Percentiles rank a stretch among this genome's conserved stretches.
phyloP scores from a whole-genome alignment of 176 grass and related monocot genomes.

The Paspalum notatum region DNA sequence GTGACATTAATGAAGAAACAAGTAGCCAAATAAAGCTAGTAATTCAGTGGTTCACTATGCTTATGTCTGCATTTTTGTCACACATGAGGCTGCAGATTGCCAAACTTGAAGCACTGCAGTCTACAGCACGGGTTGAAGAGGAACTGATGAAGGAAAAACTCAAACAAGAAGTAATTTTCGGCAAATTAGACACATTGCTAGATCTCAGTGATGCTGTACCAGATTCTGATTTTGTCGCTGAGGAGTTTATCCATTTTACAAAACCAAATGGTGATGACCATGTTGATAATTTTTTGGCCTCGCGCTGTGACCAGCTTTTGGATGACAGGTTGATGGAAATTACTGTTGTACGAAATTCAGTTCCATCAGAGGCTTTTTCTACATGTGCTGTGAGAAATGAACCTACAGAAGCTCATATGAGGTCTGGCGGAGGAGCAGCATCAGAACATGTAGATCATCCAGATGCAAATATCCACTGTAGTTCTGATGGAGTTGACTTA shows the following conservation, averaged over 20 bases:
- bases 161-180: slow-evolving; percentile 52
- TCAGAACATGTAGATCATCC: slow-evolving; percentile 36
- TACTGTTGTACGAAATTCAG: slow-evolving; percentile 10
- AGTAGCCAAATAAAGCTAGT: slow-evolving; percentile 50
- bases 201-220: slow-evolving; percentile 50
- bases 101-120: slow-evolving; percentile 62
- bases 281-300: slow-evolving; percentile 6
- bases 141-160: slow-evolving; percentile 56
- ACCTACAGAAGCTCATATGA: slow-evolving; percentile 13
- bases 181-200: slow-evolving; percentile 51
- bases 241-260: slow-evolving; percentile 58
- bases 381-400: slow-evolving; percentile 19
- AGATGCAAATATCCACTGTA: slow-evolving; percentile 22
- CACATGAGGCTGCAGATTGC: slow-evolving; percentile 57
- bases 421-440: neutral
- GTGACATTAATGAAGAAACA: slow-evolving; percentile 32
- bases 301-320: slow-evolving; percentile 6
- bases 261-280: slow-evolving; percentile 28
- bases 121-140: slow-evolving; percentile 45
- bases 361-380: slow-evolving; percentile 29
- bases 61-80: slow-evolving; percentile 51
- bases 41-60: slow-evolving; percentile 55
- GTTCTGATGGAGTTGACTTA: slow-evolving; percentile 35
- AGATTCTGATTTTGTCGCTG: slow-evolving; percentile 56
- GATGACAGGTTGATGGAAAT: slow-evolving; percentile 27